Conservation (phyloP, 2,329 filamentous ascomycete species). For the Elsinoe necatrix region DNA sequence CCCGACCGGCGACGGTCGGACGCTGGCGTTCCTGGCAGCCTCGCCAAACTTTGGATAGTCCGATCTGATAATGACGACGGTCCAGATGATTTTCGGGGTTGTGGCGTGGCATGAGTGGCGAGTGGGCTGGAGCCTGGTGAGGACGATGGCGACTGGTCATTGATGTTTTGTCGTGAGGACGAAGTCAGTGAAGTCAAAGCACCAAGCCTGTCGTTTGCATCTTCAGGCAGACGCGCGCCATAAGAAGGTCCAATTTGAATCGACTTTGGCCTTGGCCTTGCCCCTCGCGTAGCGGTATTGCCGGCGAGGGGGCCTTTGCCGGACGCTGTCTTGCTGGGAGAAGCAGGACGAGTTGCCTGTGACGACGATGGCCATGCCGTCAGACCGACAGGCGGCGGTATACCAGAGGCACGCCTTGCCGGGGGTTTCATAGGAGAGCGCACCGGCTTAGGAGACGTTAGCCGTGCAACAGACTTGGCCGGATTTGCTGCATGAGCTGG, state of each 20-base stretch:
- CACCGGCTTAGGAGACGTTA: slow-evolving; percentile 15
- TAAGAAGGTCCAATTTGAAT: neutral
- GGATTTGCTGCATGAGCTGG: slow-evolving; percentile 4
- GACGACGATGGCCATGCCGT: slow-evolving; percentile 4
- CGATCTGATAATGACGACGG: slow-evolving; percentile 71
- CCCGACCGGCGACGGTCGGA: slow-evolving; percentile 58
- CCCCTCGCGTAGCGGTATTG: slow-evolving; percentile 18
- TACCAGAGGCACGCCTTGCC: slow-evolving; percentile 8
- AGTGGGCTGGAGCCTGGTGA: slow-evolving; percentile 19
- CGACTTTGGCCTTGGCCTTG: slow-evolving; percentile 14
- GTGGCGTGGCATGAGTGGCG: slow-evolving; percentile 20
- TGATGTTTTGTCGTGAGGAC: slow-evolving; percentile 32
- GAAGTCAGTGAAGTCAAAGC: slow-evolving; percentile 37
- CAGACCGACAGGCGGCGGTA: neutral
- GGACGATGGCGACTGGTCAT: slow-evolving; percentile 21
- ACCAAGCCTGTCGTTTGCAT: slow-evolving; percentile 34
- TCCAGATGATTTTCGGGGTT: slow-evolving; percentile 33
- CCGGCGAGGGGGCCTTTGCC: slow-evolving; percentile 22
- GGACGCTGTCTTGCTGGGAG: slow-evolving; percentile 23
- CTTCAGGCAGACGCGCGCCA: slow-evolving; percentile 21
- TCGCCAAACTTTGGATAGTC: slow-evolving; percentile 74
- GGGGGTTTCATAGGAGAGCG: slow-evolving; percentile 12
- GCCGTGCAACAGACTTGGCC: slow-evolving; percentile 8
- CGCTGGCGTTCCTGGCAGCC: slow-evolving; percentile 68
- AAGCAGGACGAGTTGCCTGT: slow-evolving; percentile 17